Base-by-base conservation (phyloP, 2,329 filamentous ascomycete genomes). In the Pestalotiopsis sp. region DNA sequence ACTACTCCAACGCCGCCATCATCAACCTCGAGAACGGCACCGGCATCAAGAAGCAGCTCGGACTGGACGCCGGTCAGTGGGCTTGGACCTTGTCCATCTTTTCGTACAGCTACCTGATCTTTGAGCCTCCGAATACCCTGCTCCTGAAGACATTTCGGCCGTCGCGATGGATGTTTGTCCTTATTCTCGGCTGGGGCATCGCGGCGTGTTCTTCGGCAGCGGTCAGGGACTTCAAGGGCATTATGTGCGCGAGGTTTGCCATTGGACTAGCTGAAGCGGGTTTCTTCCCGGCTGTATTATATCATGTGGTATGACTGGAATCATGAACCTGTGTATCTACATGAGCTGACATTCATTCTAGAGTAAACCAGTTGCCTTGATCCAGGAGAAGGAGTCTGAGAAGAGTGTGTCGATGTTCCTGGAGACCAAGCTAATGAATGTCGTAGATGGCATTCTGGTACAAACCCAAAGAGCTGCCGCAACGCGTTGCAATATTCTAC, bases 81-180 rank as follows among this genome's bases (percentile, higher is more conserved):
- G 73, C 80, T 1, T 82, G 80, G 80, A 78, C 78, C 0, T 72
- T 77, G 25, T 81, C 79, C 12, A 81, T 82, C n/a, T 82, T 81
- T 65, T 81, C 78, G 0, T 81, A 81, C 70, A 79, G 78, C 69
- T 81, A 81, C 58, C 68, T 81, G 65, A 62, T 81, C 39, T 81
- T 81, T 63, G 79, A 81, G 70, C 80, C 80, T n/a, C 71, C 75
- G 4, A 80, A 80, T 67, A 82, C 80, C 2, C 70, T 82, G 14
- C 73, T 81, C 0, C 74, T 82, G 58, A 82, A 81, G 68, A 70
- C 73, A 0, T 76, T 81, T 68, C 71, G 70, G 12, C 78, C 78
- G 2, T 80, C 78, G 6, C 70, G 70, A 68, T 80, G 78, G 77
- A 80, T 80, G 78, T 80, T 79, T 36, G 49, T 77, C 4, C 72